Conservation (phyloP, 2,329 filamentous ascomycete species). For the Incumbomyces lentus region DNA sequence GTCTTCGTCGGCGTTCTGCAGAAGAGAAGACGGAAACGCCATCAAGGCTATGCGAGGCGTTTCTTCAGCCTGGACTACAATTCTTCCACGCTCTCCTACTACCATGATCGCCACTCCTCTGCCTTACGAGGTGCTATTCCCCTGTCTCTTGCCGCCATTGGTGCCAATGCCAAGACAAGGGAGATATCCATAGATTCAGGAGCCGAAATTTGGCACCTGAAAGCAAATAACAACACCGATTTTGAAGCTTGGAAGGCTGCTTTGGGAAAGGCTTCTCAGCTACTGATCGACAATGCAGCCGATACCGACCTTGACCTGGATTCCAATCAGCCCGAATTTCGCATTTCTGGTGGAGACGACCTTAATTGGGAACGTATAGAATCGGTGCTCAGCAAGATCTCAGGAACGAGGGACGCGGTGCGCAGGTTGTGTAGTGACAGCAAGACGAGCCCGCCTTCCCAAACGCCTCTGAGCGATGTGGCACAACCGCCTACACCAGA, state of each 20-base stretch:
- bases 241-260: slow-evolving; percentile 82
- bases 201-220: slow-evolving; percentile 91
- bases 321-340: background rate
- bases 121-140: slow-evolving; percentile 87
- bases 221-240: slow-evolving; percentile 69
- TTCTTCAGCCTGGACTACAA: slow-evolving; percentile 96
- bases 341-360: slow-evolving; percentile 44
- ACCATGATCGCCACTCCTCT: slow-evolving; percentile 86
- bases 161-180: slow-evolving; percentile 73
- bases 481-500: slow-evolving; percentile 22
- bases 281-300: slow-evolving; percentile 18
- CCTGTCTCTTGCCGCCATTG: slow-evolving; percentile 79
- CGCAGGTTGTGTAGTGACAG: slow-evolving; percentile 78
- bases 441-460: slow-evolving; percentile 30
- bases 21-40: slow-evolving; percentile 85
- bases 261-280: slow-evolving; percentile 67
- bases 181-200: slow-evolving; percentile 97
- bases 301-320: slow-evolving; percentile 29
- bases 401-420: slow-evolving; percentile 79
- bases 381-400: slow-evolving; percentile 70
- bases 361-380: slow-evolving; percentile 83
- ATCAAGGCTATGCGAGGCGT: slow-evolving; percentile 81
- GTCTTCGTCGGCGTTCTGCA: slow-evolving; percentile 77
- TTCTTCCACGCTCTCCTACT: slow-evolving; percentile 90
- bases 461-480: slow-evolving; percentile 12